These are phyloP conservation scores for Pseudoscleropodium purum DNA, from an alignment of 225 moss, liverwort and hornwort genomes.

Conservation along the genomic window DNA sequence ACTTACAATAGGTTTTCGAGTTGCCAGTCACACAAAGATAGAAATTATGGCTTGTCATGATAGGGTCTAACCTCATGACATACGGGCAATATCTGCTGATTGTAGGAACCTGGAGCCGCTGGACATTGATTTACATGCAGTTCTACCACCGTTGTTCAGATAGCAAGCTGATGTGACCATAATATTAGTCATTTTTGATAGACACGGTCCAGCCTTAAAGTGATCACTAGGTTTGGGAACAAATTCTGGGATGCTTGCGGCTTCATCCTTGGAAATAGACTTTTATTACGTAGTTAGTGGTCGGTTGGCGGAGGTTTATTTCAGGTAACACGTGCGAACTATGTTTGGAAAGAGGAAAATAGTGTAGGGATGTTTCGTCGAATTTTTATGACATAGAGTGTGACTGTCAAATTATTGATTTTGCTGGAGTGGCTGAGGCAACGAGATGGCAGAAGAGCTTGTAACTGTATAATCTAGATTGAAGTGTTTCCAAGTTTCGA, in stretches of 20 bases:
- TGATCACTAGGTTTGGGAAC: conserved; percentile 1
- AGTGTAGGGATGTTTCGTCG: background rate
- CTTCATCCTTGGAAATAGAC: background rate
- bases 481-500: background rate
- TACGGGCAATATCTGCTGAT: background rate
- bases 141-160: conserved; percentile 53
- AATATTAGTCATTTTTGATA: conserved; percentile 15
- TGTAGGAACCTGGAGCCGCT: conserved; percentile 47
- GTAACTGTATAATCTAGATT: background rate
- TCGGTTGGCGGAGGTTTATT: background rate
- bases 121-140: conserved; percentile 52
- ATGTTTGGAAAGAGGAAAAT: background rate
- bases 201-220: background rate
- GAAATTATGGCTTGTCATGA: background rate
- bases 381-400: background rate
- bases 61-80: background rate
- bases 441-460: background rate
- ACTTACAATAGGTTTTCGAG: background rate
- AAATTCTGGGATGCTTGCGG: background rate
- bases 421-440: background rate
- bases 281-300: background rate
- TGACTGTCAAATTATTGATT: background rate
- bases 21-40: background rate
- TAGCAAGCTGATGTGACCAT: conserved; percentile 11
- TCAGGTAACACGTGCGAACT: background rate